Percentiles rank a stretch among this genome's conserved stretches.
Evolutionary conservation across 192 early-diverging fungal species (phyloP).

Genomic region (Podila clonocystis): DNA sequence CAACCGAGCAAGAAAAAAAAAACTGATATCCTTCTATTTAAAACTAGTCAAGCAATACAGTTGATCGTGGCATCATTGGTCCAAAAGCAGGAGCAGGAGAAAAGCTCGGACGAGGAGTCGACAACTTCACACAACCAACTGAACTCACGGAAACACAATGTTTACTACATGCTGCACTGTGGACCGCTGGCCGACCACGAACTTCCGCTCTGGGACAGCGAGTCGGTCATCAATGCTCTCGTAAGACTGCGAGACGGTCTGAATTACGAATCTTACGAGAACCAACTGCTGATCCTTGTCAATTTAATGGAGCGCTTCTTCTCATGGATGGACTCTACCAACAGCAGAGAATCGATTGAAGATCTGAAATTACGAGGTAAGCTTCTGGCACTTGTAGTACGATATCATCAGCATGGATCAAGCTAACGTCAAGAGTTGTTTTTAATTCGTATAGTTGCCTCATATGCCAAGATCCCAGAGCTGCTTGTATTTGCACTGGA

Average conservation of each 20-base stretch:
- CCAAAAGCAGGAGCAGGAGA: constrained; percentile 13
- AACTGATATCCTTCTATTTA: neutral
- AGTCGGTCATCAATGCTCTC: constrained; percentile 33
- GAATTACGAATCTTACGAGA: constrained; percentile 19
- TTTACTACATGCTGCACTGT: constrained; percentile 36
- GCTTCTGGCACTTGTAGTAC: neutral
- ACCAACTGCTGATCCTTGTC: constrained; percentile 23
- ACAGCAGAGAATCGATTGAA: constrained; percentile 13
- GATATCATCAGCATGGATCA: no score
- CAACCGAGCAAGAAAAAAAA: neutral
- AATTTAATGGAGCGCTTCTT: constrained; percentile 47
- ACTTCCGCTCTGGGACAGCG: constrained; percentile 18
- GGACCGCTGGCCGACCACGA: constrained; percentile 23
- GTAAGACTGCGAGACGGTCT: constrained; percentile 17
- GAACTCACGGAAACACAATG: constrained; percentile 5
- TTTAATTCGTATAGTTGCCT: constrained; percentile 12
- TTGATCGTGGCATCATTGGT: constrained; percentile 17
- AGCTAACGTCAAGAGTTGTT: neutral
- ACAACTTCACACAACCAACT: neutral
- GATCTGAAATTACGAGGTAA: constrained; percentile 32
- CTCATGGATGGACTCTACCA: constrained; percentile 25
- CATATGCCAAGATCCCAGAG: constrained; percentile 28
- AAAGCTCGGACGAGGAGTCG: neutral
- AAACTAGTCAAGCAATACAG: constrained; percentile 21
- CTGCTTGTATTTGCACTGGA: constrained; percentile 23